Evolutionary conservation across 2,329 filamentous ascomycete species (phyloP).

Genomic region (Diaporthe aspalathi): DNA sequence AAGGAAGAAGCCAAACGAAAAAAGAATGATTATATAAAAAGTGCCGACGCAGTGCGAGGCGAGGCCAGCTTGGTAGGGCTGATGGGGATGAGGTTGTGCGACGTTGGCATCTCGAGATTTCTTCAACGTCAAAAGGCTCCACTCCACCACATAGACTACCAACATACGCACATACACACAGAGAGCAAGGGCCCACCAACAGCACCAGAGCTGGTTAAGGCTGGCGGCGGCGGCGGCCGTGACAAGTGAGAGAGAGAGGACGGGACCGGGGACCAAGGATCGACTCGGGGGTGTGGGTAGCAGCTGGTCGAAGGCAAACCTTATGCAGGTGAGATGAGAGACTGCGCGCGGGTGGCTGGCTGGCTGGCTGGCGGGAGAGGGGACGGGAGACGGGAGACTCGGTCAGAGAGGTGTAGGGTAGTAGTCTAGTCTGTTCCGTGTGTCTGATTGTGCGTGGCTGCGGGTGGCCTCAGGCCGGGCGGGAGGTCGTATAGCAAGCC

Average conservation of each 20-base stretch:
- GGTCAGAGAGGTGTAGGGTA: constrained; percentile 23
- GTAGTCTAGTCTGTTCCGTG: no score
- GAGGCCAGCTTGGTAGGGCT: constrained; percentile 36
- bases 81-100: constrained; percentile 36
- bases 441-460: no score
- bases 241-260: neutral
- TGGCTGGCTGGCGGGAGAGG: constrained; percentile 19
- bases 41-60: constrained; percentile 37
- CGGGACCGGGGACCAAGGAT: constrained; percentile 25
- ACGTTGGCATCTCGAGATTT: constrained; percentile 35
- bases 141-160: constrained; percentile 34
- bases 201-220: neutral
- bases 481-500: no score
- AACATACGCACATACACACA: no score
- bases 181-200: neutral
- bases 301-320: neutral
- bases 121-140: constrained; percentile 30
- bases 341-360: constrained; percentile 24
- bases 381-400: neutral
- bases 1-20: neutral
- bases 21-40: constrained; percentile 32
- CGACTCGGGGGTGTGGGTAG: neutral
- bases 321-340: constrained; percentile 29
- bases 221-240: constrained; percentile 16
- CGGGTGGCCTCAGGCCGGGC: no score